Conservation (phyloP, 2,329 filamentous ascomycete species). For the Ophiocordyceps camponoti-saundersi region DNA sequence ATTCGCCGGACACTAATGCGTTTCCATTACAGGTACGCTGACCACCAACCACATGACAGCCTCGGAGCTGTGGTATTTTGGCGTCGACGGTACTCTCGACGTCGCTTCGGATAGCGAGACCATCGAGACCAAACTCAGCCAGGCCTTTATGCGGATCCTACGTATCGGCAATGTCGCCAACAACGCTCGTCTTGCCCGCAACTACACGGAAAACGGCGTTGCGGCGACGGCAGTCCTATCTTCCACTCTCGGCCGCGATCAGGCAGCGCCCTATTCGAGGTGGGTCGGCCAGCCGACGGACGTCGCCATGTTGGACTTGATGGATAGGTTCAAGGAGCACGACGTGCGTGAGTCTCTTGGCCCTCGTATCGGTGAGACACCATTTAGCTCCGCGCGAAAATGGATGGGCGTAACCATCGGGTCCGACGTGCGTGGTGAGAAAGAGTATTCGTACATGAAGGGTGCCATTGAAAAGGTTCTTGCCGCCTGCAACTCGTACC, state of each 20-base stretch:
- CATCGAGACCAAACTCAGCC: slow-evolving; percentile 42
- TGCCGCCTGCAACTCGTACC: slow-evolving; percentile 74
- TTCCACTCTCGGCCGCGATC: slow-evolving; percentile 52
- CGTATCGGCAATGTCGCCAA: slow-evolving; percentile 95
- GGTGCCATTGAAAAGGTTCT: slow-evolving; percentile 81
- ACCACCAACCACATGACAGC: slow-evolving; percentile 98
- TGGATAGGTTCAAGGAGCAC: slow-evolving; percentile 82
- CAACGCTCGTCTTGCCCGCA: slow-evolving; percentile 66
- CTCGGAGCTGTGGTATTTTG: slow-evolving; percentile 92
- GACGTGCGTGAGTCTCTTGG: slow-evolving; percentile 79
- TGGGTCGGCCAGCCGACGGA: slow-evolving; percentile 97
- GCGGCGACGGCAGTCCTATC: slow-evolving; percentile 63
- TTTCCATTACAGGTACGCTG: slow-evolving; percentile 46
- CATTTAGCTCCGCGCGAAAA: slow-evolving; percentile 93
- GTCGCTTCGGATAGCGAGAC: slow-evolving; percentile 37
- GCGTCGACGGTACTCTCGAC: slow-evolving; percentile 35
- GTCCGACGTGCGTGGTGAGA: slow-evolving; percentile 38
- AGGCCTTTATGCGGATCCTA: slow-evolving; percentile 63
- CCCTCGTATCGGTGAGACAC: slow-evolving; percentile 67
- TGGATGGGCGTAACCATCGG: slow-evolving; percentile 96
- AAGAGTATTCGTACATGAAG: slow-evolving; percentile 86
- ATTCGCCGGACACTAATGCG: neutral
- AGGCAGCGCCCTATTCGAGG: slow-evolving; percentile 52
- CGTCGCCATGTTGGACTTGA: slow-evolving; percentile 85
- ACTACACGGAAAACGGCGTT: slow-evolving; percentile 51